Conservation (phyloP, 495 filamentous ascomycete genomes). For the Xylaria telfairii region DNA sequence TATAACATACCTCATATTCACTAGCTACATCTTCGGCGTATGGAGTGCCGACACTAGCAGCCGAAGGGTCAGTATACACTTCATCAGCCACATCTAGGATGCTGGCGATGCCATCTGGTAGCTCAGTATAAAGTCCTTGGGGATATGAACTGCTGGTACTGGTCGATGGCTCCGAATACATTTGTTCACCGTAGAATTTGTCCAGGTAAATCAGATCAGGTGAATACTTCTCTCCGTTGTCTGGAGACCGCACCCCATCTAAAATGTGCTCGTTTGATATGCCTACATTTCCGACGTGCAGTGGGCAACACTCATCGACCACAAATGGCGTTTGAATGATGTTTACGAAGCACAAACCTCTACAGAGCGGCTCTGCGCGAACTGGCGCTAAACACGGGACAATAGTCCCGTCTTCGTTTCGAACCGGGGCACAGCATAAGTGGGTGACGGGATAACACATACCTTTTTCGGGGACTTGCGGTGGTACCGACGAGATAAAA, state of each 20-base stretch:
- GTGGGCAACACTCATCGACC: background rate
- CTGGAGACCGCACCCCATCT: background rate
- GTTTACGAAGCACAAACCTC: background rate
- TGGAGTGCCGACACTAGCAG: too few species aligned
- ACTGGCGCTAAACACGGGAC: background rate
- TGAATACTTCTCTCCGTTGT: background rate
- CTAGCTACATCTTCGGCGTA: too few species aligned
- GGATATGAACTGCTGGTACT: too few species aligned
- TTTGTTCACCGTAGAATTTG: background rate
- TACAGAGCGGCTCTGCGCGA: background rate
- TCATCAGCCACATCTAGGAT: too few species aligned
- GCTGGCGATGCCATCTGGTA: too few species aligned
- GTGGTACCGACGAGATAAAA: background rate
- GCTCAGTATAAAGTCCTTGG: too few species aligned
- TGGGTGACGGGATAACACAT: conserved; percentile 4
- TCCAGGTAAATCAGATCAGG: background rate
- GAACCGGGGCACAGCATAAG: too few species aligned
- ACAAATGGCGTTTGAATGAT: background rate
- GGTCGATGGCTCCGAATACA: background rate
- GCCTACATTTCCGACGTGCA: background rate
- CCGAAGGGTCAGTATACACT: too few species aligned
- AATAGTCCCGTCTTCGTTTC: too few species aligned
- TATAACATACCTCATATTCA: too few species aligned
- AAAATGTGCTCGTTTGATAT: background rate
- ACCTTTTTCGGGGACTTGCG: background rate